Evolutionary conservation across 176 grass and related monocot species (phyloP).

Genomic region (Zizania latifolia): DNA sequence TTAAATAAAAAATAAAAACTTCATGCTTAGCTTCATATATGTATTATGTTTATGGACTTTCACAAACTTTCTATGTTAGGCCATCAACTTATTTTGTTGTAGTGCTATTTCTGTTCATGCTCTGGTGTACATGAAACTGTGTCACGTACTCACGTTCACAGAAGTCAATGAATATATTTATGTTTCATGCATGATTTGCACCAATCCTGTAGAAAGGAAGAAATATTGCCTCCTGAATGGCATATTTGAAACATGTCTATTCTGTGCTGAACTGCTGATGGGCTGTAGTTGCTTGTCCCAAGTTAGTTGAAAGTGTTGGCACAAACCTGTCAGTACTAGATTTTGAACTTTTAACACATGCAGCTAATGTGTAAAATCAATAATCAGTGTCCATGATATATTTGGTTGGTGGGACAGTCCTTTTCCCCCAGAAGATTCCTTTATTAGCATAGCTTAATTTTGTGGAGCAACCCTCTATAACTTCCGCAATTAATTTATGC

Average conservation of each 20-base stretch:
- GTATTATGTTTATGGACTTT: background rate
- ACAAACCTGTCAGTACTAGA: background rate
- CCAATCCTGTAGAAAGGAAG: background rate
- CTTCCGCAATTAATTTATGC: background rate
- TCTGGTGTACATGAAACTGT: background rate
- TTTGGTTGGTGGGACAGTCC: background rate
- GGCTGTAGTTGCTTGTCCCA: background rate
- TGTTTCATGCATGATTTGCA: background rate
- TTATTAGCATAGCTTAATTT: background rate
- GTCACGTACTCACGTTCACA: background rate
- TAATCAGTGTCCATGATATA: background rate
- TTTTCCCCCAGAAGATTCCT: background rate
- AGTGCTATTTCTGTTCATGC: constrained; percentile 3
- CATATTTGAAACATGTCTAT: background rate
- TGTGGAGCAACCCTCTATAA: background rate
- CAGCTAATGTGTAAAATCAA: background rate
- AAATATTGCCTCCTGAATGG: background rate
- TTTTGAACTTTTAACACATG: background rate
- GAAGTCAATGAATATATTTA: background rate
- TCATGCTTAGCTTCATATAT: background rate
- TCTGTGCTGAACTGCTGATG: background rate
- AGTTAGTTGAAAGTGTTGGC: background rate
- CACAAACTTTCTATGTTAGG: background rate
- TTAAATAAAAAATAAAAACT: background rate
- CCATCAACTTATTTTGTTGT: background rate